Conservation (phyloP, 1,284 basidiomycete species). For the Sparassis latifolia region DNA sequence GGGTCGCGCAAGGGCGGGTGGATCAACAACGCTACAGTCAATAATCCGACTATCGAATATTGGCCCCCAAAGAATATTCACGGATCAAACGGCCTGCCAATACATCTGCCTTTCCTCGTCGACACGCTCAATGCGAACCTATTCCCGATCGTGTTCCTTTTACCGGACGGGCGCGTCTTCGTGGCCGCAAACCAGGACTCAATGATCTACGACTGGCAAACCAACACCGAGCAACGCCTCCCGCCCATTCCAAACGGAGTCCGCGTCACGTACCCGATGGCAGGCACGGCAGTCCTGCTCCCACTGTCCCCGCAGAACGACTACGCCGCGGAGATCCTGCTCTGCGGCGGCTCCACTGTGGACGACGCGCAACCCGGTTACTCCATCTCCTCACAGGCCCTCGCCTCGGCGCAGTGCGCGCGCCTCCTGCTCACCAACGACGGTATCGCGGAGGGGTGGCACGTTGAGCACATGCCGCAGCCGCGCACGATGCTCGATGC, state of each 20-base stretch:
- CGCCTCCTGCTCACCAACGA: conserved; percentile 58
- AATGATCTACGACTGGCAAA: conserved; percentile 74
- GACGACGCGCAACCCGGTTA: conserved; percentile 56
- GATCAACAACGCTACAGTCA: conserved; percentile 72
- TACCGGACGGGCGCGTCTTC: conserved; percentile 73
- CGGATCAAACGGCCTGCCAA: conserved; percentile 57
- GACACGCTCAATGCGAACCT: conserved; percentile 76
- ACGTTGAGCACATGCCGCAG: conserved; percentile 67
- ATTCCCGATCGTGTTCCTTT: conserved; percentile 69
- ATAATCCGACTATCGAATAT: conserved; percentile 79
- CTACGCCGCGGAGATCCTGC: conserved; percentile 64
- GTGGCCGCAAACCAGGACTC: conserved; percentile 76
- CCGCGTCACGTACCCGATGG: conserved; percentile 78
- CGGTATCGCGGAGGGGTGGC: conserved; percentile 69
- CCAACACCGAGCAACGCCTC: conserved; percentile 56
- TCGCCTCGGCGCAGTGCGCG: conserved; percentile 68
- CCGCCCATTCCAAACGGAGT: conserved; percentile 74
- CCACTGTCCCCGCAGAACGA: conserved; percentile 58
- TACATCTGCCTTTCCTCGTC: conserved; percentile 56
- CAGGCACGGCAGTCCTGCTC: conserved; percentile 65
- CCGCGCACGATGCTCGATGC: conserved; percentile 75
- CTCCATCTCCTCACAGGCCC: conserved; percentile 62
- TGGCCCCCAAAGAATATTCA: conserved; percentile 72
- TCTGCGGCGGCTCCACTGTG: conserved; percentile 74
- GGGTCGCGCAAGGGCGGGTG: conserved; percentile 76